Evolutionary conservation across 1,284 basidiomycete genomes (phyloP).

Genomic region (Boletus semigastroideus): DNA sequence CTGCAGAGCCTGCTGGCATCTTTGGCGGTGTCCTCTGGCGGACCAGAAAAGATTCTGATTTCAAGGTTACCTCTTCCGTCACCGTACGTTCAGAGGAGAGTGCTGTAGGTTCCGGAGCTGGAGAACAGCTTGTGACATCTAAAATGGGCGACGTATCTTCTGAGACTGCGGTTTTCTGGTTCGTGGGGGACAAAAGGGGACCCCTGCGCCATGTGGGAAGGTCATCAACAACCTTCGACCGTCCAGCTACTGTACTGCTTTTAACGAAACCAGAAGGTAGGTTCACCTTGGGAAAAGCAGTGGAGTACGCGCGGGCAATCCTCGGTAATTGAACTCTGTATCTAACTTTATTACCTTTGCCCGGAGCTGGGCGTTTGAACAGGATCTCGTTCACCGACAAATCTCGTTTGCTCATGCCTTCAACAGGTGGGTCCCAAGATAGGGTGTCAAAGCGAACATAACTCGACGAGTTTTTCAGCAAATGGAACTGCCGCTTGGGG

Average conservation of each 20-base stretch:
- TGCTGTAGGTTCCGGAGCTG: constrained; percentile 19
- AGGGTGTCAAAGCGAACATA: constrained; percentile 65
- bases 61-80: constrained; percentile 15
- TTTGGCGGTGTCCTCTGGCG: constrained; percentile 34
- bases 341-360: constrained; percentile 45
- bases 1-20: constrained; percentile 59
- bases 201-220: constrained; percentile 59
- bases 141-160: constrained; percentile 19
- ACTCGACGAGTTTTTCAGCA: constrained; percentile 39
- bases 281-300: constrained; percentile 43
- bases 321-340: constrained; percentile 59
- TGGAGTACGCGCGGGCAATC: constrained; percentile 11
- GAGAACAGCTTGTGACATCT: constrained; percentile 32
- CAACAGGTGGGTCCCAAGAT: constrained; percentile 75
- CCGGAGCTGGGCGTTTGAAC: constrained; percentile 47
- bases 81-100: constrained; percentile 6
- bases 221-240: constrained; percentile 49
- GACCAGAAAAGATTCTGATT: constrained; percentile 17
- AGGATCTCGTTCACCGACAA: constrained; percentile 72
- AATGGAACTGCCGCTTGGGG: constrained; percentile 44
- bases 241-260: constrained; percentile 40
- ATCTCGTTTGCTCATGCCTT: constrained; percentile 59
- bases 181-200: constrained; percentile 10
- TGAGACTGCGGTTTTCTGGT: constrained; percentile 3
- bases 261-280: constrained; percentile 38